phyloP scores from a whole-genome alignment of 2,329 filamentous ascomycete species.

The Didymella sp. region DNA sequence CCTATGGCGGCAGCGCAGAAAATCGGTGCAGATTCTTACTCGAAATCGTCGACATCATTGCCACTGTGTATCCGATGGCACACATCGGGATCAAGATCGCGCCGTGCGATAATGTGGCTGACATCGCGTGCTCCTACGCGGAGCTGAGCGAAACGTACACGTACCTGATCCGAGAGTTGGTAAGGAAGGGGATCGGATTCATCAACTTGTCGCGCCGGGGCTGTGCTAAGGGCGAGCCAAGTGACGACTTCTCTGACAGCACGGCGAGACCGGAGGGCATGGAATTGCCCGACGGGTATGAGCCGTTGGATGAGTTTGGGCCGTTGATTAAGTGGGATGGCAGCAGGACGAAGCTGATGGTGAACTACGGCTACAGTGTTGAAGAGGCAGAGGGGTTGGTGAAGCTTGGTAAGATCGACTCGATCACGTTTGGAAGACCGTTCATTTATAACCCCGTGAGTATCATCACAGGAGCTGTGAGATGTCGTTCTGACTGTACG shows the following conservation, averaged over 20 bases:
- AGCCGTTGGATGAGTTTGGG: slow-evolving; percentile 32
- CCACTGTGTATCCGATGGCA: slow-evolving; percentile 27
- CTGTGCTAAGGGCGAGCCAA: not conserved
- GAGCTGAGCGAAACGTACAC: slow-evolving; percentile 20
- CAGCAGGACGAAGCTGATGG: slow-evolving; percentile 35
- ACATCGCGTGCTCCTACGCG: slow-evolving; percentile 10
- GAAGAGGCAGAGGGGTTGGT: slow-evolving; percentile 31
- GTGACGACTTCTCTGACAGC: slow-evolving; percentile 13
- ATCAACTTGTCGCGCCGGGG: slow-evolving; percentile 15
- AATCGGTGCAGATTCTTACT: slow-evolving; percentile 44
- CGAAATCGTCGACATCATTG: slow-evolving; percentile 40
- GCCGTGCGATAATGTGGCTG: slow-evolving; percentile 30
- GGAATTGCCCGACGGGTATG: slow-evolving; percentile 24
- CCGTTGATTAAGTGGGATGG: slow-evolving; percentile 35
- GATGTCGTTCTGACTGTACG: not conserved
- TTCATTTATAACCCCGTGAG: slow-evolving; percentile 35
- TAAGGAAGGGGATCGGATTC: slow-evolving; percentile 8
- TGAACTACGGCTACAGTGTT: slow-evolving; percentile 33
- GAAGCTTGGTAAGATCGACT: slow-evolving; percentile 26
- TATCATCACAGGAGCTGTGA: no score
- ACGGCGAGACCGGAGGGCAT: slow-evolving; percentile 5
- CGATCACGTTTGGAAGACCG: slow-evolving; percentile 30
- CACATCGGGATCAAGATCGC: slow-evolving; percentile 39
- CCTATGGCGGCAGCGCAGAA: slow-evolving; percentile 43
- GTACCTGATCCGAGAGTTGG: slow-evolving; percentile 12